Evolutionary conservation across 2,329 filamentous ascomycete genomes (phyloP).

Genomic region (Hypoxylon sp.): DNA sequence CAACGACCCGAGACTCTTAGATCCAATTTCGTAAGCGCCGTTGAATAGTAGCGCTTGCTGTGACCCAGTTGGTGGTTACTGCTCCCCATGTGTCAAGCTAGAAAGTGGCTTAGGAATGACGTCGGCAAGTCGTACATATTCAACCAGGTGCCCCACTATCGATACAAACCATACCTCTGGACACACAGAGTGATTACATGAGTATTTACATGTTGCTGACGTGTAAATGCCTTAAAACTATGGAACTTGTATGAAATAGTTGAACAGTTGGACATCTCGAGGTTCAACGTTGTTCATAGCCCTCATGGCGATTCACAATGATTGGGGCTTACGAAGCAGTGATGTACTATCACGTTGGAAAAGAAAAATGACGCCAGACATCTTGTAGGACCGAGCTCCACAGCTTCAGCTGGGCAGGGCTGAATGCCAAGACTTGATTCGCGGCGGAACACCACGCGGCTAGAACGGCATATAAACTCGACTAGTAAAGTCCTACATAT

Average conservation of each 20-base stretch:
- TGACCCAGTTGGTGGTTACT: slow-evolving; percentile 25
- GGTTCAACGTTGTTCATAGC: not conserved
- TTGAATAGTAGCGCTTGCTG: slow-evolving; percentile 19
- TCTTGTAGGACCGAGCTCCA: slow-evolving; percentile 20
- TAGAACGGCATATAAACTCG: slow-evolving; percentile 34
- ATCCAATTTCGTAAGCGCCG: slow-evolving; percentile 21
- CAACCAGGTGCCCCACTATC: slow-evolving; percentile 27
- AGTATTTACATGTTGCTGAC: not conserved
- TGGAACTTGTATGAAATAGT: not conserved
- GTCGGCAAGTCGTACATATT: slow-evolving; percentile 29
- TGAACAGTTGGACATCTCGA: not conserved
- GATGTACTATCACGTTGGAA: not conserved
- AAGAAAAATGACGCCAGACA: not conserved
- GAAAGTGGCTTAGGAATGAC: slow-evolving; percentile 44
- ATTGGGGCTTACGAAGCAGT: not conserved
- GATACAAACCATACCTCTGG: not conserved
- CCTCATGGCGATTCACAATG: not conserved
- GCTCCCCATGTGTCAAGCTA: slow-evolving; percentile 9
- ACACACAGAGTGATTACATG: not conserved
- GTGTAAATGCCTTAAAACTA: not conserved
- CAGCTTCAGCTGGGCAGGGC: slow-evolving; percentile 31
- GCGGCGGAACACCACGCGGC: slow-evolving; percentile 21
- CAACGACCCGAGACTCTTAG: slow-evolving; percentile 16
- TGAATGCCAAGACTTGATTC: slow-evolving; percentile 23
- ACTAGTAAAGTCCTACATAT: slow-evolving; percentile 1